phyloP scores from a whole-genome alignment of 2,329 filamentous ascomycete species.

The Stagonosporopsis cucurbitacearum region DNA sequence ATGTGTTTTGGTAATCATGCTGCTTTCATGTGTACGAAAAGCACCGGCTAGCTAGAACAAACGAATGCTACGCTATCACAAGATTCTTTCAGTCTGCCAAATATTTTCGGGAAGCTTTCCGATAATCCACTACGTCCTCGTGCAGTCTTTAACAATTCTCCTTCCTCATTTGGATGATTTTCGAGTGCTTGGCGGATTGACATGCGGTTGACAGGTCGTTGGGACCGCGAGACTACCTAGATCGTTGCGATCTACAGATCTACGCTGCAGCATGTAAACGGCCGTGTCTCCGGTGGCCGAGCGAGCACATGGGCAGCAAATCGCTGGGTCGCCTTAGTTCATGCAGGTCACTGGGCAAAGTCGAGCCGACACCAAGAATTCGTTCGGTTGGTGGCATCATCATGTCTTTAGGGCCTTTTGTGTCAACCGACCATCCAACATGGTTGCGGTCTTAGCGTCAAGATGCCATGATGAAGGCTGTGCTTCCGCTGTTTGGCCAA shows the following conservation, averaged over 20 bases:
- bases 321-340: background rate
- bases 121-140: background rate
- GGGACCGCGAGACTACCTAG: constrained; percentile 2
- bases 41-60: constrained; percentile 12
- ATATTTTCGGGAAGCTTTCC: background rate
- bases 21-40: constrained; percentile 13
- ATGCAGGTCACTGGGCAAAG: background rate
- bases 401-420: background rate
- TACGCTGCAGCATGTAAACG: constrained; percentile 7
- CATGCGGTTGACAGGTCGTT: constrained; percentile 1
- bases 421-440: too few species aligned
- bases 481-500: too few species aligned
- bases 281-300: constrained; percentile 9
- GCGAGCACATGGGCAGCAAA: constrained; percentile 9
- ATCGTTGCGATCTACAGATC: constrained; percentile 15
- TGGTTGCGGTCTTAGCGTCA: background rate
- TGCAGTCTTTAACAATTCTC: background rate
- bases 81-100: background rate
- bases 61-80: constrained; percentile 7
- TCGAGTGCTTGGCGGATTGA: background rate
- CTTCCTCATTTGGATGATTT: background rate
- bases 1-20: constrained; percentile 10
- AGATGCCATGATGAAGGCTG: background rate
- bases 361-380: background rate
- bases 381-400: background rate